phyloP scores from a whole-genome alignment of 768 basidiomycete species.

The Calocybe gangraenosa region DNA sequence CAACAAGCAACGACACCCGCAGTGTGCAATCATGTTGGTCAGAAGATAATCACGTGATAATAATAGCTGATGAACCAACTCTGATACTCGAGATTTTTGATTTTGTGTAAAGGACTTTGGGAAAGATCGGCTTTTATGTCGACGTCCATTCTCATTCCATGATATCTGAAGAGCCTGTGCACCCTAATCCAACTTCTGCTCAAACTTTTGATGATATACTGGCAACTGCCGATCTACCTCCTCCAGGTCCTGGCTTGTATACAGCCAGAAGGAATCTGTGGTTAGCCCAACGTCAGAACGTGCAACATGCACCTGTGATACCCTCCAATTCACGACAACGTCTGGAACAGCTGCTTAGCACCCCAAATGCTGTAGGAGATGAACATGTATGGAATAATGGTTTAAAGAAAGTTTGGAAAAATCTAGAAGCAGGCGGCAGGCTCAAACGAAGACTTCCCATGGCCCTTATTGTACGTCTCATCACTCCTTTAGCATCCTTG shows the following conservation, averaged over 20 bases:
- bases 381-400: slow-evolving; percentile 55
- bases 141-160: slow-evolving; percentile 5
- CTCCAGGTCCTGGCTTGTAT: slow-evolving; percentile 63
- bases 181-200: not conserved
- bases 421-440: slow-evolving; percentile 51
- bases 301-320: slow-evolving; percentile 15
- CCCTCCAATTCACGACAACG: slow-evolving; percentile 38
- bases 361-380: slow-evolving; percentile 41
- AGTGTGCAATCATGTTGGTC: slow-evolving; percentile 14
- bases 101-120: not conserved
- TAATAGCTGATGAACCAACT: slow-evolving; percentile 8
- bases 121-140: not conserved
- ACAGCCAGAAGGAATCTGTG: slow-evolving; percentile 59
- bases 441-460: slow-evolving; percentile 64
- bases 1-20: slow-evolving; percentile 11
- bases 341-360: slow-evolving; percentile 47
- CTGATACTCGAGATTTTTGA: not conserved
- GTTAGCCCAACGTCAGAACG: slow-evolving; percentile 33
- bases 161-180: slow-evolving; percentile 2
- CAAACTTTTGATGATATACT: slow-evolving; percentile 37
- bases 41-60: slow-evolving; percentile 13
- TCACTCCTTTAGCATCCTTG: slow-evolving; percentile 2
- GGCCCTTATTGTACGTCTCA: slow-evolving; percentile 50
- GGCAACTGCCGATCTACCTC: slow-evolving; percentile 39
- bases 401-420: slow-evolving; percentile 60